Conservation (phyloP, 331 rosid species). For the Prunus yedoensis region DNA sequence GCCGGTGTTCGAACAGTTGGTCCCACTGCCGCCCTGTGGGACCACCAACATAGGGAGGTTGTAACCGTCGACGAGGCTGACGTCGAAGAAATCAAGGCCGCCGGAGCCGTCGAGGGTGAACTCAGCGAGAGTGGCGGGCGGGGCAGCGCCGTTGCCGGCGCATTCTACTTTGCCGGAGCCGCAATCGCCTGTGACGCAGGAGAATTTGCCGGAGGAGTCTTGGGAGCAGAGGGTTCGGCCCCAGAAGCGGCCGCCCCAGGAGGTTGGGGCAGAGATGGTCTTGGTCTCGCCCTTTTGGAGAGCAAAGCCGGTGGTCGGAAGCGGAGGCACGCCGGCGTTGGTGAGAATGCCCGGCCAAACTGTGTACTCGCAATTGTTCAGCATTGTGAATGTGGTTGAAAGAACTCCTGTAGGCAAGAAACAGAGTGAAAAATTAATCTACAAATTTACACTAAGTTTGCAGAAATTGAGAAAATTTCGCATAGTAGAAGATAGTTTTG, state of each 20-base stretch:
- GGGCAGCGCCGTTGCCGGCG: slow-evolving; percentile 61
- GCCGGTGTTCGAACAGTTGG: slow-evolving; percentile 62
- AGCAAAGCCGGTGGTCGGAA: too few species aligned
- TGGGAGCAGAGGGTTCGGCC: slow-evolving; percentile 71
- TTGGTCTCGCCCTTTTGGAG: too few species aligned
- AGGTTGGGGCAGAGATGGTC: too few species aligned
- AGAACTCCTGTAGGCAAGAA: slow-evolving; percentile 43
- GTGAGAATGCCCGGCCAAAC: slow-evolving; percentile 91
- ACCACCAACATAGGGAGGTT: slow-evolving; percentile 76
- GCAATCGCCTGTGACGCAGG: slow-evolving; percentile 83
- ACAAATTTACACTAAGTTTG: neutral
- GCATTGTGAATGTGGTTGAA: slow-evolving; percentile 66
- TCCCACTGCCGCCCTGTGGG: slow-evolving; percentile 69
- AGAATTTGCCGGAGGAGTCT: slow-evolving; percentile 67
- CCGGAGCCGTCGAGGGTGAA: slow-evolving; percentile 79
- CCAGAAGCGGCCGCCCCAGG: slow-evolving; percentile 92
- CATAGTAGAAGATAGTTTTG: too few species aligned
- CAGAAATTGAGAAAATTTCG: neutral
- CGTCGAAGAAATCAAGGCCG: slow-evolving; percentile 84
- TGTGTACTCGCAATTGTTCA: slow-evolving; percentile 75
- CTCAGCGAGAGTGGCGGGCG: slow-evolving; percentile 89
- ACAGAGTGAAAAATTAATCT: neutral
- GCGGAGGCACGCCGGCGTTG: slow-evolving; percentile 61
- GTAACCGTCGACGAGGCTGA: slow-evolving; percentile 93
- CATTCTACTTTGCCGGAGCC: slow-evolving; percentile 78